phyloP scores from a whole-genome alignment of 1,139 yeast species.

The Debaryomycetaceae sp. region DNA sequence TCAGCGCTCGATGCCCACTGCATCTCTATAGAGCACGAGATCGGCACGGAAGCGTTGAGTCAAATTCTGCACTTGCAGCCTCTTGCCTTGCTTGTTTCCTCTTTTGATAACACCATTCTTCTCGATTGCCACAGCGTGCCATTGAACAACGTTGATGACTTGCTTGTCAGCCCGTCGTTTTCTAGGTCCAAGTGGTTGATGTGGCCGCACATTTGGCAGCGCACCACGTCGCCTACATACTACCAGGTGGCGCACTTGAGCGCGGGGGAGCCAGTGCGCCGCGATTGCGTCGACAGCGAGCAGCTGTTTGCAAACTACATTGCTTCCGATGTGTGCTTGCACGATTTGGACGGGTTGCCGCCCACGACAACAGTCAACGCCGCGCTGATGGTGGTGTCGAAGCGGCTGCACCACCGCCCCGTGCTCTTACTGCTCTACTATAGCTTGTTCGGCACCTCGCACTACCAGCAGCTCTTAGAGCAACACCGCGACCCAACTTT shows the following conservation, averaged over 20 bases:
- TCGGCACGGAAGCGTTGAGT: neutral
- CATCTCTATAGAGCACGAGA: neutral
- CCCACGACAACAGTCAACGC: constrained; percentile 27
- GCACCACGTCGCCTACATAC: constrained; percentile 29
- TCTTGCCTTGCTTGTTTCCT: constrained; percentile 21
- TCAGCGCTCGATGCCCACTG: constrained; percentile 17
- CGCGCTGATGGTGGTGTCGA: constrained; percentile 34
- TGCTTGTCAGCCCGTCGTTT: constrained; percentile 24
- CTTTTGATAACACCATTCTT: constrained; percentile 31
- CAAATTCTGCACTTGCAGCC: constrained; percentile 1
- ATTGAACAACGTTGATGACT: constrained; percentile 26
- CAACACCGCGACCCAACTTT: constrained; percentile 26
- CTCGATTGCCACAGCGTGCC: constrained; percentile 36
- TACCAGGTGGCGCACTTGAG: constrained; percentile 30
- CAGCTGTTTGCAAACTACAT: constrained; percentile 19
- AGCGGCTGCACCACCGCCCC: constrained; percentile 25
- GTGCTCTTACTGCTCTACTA: constrained; percentile 30
- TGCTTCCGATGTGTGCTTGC: constrained; percentile 19
- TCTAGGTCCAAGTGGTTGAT: constrained; percentile 26
- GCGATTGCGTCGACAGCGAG: constrained; percentile 29
- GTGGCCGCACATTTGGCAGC: constrained; percentile 41
- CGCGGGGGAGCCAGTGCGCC: constrained; percentile 25
- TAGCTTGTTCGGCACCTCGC: constrained; percentile 24
- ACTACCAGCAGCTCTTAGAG: constrained; percentile 28
- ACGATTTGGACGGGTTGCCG: constrained; percentile 33